Conservation (phyloP, 2,329 filamentous ascomycete species). For the Aspergillus brasiliensis region DNA sequence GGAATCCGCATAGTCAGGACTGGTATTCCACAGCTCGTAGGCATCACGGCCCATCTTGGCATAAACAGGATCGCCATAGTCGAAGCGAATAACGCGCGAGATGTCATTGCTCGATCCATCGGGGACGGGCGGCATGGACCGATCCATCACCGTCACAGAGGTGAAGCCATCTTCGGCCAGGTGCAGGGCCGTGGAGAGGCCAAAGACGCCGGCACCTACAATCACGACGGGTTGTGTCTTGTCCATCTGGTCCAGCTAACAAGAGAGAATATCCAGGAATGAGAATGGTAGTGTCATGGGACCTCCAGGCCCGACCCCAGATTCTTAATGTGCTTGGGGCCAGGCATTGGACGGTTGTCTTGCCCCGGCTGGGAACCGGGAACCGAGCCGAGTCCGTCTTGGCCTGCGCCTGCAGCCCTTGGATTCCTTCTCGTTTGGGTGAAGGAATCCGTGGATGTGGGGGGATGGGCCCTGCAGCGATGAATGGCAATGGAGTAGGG, state of each 20-base stretch:
- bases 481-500: no score
- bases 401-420: neutral
- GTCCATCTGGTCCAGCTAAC: constrained; percentile 17
- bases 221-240: constrained; percentile 31
- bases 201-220: constrained; percentile 31
- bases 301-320: no score
- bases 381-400: neutral
- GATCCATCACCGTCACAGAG: constrained; percentile 35
- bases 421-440: no score
- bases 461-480: no score
- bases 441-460: no score
- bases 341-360: neutral
- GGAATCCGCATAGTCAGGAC: constrained; percentile 34
- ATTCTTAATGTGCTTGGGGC: neutral
- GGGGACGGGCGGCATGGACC: constrained; percentile 36
- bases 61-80: constrained; percentile 79
- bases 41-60: constrained; percentile 69
- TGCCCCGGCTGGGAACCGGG: neutral
- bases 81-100: constrained; percentile 42
- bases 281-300: neutral
- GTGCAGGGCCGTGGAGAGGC: constrained; percentile 28
- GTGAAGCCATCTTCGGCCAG: constrained; percentile 29
- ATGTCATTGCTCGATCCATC: constrained; percentile 46
- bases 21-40: constrained; percentile 63
- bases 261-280: neutral